phyloP scores from a whole-genome alignment of 1,139 yeast genomes.

The Saccharomyces pastorianus region DNA sequence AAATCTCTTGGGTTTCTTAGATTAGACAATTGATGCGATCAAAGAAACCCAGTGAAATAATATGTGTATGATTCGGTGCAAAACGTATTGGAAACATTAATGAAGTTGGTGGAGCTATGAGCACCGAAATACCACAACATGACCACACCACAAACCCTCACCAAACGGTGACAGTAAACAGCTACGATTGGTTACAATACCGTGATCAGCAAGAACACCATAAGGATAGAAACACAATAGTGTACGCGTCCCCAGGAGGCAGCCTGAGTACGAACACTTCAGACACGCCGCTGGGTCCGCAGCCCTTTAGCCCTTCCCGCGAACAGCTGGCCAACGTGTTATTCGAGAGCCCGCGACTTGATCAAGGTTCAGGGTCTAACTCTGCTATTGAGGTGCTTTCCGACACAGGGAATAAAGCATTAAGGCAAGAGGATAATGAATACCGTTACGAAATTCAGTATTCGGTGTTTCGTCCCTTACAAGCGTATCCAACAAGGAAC shows the following conservation, averaged over 20 bases:
- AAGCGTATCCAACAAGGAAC: slow-evolving; percentile 12
- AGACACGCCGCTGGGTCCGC: not conserved
- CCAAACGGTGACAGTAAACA: slow-evolving; percentile 15
- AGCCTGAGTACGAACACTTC: not conserved
- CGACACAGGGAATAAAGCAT: not conserved
- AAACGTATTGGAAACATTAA: not conserved
- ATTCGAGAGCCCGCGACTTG: not conserved
- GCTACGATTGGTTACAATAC: slow-evolving; percentile 19
- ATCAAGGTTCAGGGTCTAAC: not conserved
- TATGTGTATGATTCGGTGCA: not conserved
- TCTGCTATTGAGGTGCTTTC: slow-evolving; percentile 1
- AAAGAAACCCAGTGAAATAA: not conserved
- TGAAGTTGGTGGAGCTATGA: not conserved
- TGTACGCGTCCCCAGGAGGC: not conserved
- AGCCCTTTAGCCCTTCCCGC: not conserved
- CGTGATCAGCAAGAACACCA: slow-evolving; percentile 14
- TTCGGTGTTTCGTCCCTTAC: slow-evolving; percentile 43
- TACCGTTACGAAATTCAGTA: slow-evolving; percentile 38
- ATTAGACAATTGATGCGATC: not conserved
- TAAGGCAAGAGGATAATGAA: not conserved
- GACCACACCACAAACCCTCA: slow-evolving; percentile 10
- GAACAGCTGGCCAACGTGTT: not conserved
- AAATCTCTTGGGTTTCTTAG: not conserved
- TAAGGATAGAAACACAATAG: slow-evolving; percentile 2
- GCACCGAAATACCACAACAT: not conserved